Evolutionary conservation across 2,329 filamentous ascomycete species (phyloP).

Genomic region (Microsporum ferrugineum): DNA sequence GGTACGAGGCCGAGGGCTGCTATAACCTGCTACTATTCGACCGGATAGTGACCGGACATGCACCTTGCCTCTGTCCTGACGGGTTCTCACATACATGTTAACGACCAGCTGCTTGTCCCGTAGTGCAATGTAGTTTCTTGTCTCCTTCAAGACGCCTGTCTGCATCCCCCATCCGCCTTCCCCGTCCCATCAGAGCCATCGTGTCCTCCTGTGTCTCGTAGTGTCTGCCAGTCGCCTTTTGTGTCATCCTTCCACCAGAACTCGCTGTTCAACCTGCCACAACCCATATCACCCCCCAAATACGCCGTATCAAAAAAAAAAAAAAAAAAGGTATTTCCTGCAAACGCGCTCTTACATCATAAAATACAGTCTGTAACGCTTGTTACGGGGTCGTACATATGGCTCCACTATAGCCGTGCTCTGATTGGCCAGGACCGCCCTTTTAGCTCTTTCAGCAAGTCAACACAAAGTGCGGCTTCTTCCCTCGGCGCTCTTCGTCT

Average conservation of each 20-base stretch:
- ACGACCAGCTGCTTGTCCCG: not conserved
- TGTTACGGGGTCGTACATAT: not conserved
- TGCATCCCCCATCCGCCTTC: not conserved
- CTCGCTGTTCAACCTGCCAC: no score
- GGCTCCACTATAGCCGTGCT: not conserved
- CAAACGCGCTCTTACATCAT: not conserved
- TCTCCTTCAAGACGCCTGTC: not conserved
- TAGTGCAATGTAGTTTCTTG: not conserved
- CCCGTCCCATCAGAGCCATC: not conserved
- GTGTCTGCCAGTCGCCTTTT: not conserved
- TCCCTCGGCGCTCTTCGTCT: constrained; percentile 1
- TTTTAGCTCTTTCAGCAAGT: no score
- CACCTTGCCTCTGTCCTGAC: not conserved
- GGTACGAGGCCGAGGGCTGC: no score
- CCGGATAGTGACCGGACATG: not conserved
- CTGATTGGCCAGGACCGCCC: not conserved
- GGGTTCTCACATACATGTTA: not conserved
- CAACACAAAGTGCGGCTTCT: not conserved
- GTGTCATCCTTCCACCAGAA: not conserved
- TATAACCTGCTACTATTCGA: not conserved
- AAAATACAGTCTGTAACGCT: not conserved
- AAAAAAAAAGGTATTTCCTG: no score
- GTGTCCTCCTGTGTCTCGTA: not conserved
- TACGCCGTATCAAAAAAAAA: no score
- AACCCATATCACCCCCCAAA: no score